Base-by-base conservation (phyloP, 129 eudicot genomes). In the Lactuca sativa region DNA sequence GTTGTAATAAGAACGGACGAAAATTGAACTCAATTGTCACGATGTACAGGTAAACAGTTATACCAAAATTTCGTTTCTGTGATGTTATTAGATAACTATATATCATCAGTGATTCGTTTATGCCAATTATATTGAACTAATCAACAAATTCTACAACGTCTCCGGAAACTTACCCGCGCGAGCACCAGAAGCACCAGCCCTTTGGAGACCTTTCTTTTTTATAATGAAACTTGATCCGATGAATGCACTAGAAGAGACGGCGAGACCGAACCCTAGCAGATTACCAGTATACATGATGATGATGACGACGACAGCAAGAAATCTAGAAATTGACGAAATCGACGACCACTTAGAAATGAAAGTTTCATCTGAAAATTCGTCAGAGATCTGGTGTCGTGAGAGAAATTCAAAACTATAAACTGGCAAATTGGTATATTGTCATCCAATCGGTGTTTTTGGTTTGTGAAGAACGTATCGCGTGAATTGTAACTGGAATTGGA, bases 181-280 rank as follows among this genome's bases (percentile, higher is more conserved):
- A 76, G 87, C 41, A 63, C 97, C 96, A 6, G 83, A 86, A 60
- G 88, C 86, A 34, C 83, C 95, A 17, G 97, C 97, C 17, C 91
- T 80, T 70, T 80, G 92, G 31, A 92, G 86, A 63, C 97, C 97
- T 77, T 92, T 92, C 86, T 92, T 92, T 81, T 92, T 92, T 15
- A 92, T 92, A 30, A 92, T 92, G 74, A 92, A 92, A 60, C 97
- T 92, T 62, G 91, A 84, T 73, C 97, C 97, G 65, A 92, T 92
- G 70, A 88, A 92, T 13, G 87, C 93, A 75, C 96, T 92, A 0
- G 97, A 92, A 18, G 92, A 89, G 13, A 86, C 90, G 12, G 97
- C 97, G 11, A 92, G 79, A 61, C 84, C 86, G 74, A 92, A 86
- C 72, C 97, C 97, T 59, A 83, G 73, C 70, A 82, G 70, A 82